Evolutionary conservation across 2,329 filamentous ascomycete species (phyloP).

Genomic region (Botrytis paeoniae): DNA sequence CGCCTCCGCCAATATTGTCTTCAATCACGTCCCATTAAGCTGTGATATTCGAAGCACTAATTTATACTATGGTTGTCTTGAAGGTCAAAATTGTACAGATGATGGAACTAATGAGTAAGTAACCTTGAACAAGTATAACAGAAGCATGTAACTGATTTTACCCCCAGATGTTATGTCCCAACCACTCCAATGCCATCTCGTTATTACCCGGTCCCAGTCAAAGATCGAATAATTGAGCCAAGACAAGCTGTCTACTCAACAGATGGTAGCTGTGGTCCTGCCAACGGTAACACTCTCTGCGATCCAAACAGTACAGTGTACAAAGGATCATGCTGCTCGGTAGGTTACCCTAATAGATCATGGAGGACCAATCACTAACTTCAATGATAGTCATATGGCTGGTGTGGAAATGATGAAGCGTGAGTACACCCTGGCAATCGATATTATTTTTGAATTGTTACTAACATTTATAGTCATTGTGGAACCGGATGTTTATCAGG

Average conservation of each 20-base stretch:
- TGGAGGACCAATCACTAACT: constrained; percentile 16
- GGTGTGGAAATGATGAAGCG: constrained; percentile 44
- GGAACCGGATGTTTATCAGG: constrained; percentile 42
- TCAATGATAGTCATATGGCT: constrained; percentile 34
- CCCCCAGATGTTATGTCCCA: constrained; percentile 30
- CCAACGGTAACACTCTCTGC: constrained; percentile 36
- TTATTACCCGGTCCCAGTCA: constrained; percentile 1
- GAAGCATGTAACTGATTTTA: constrained; percentile 5
- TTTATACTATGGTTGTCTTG: constrained; percentile 37
- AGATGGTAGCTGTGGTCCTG: constrained; percentile 39
- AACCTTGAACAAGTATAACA: too few relatives aligned
- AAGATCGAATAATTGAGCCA: constrained; percentile 18
- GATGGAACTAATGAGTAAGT: constrained; percentile 29
- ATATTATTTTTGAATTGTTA: background rate
- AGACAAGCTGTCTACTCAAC: constrained; percentile 43
- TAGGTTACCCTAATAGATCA: constrained; percentile 21
- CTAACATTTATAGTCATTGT: constrained; percentile 33
- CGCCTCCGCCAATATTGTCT: constrained; percentile 48
- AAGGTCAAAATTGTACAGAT: constrained; percentile 33
- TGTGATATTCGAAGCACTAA: constrained; percentile 39
- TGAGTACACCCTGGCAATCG: constrained; percentile 18
- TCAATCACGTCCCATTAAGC: constrained; percentile 45
- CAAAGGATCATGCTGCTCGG: constrained; percentile 45
- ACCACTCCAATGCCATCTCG: constrained; percentile 16
- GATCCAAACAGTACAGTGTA: constrained; percentile 46